Percentiles rank a stretch among this genome's conserved stretches.
phyloP scores from a whole-genome alignment of 1,139 yeast species.

The Pichia sp. region DNA sequence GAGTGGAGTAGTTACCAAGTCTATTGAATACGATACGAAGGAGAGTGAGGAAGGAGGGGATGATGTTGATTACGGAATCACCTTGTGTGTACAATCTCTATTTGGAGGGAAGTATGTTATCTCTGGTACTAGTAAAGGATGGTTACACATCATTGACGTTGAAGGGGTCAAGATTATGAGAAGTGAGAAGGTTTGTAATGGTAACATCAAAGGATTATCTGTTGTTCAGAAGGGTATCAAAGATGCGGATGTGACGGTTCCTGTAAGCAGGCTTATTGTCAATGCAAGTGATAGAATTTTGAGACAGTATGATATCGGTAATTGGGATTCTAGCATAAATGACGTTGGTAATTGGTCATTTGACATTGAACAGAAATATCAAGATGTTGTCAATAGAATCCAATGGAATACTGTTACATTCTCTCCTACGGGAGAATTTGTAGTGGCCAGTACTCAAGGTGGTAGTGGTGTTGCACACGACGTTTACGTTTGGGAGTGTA shows the following conservation, averaged over 20 bases:
- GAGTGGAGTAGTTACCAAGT: conserved; percentile 14
- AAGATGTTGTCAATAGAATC: conserved; percentile 80
- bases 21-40: neutral
- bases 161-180: conserved; percentile 32
- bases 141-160: conserved; percentile 47
- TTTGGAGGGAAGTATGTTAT: conserved; percentile 48
- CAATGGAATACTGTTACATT: conserved; percentile 86
- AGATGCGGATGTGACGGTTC: conserved; percentile 3
- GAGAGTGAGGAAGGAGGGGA: conserved; percentile 16
- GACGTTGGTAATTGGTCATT: conserved; percentile 40
- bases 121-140: conserved; percentile 78
- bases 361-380: conserved; percentile 75
- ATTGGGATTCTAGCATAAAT: conserved; percentile 10
- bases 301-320: conserved; percentile 48
- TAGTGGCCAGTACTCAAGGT: conserved; percentile 84
- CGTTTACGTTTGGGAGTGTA: conserved; percentile 88
- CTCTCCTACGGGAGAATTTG: conserved; percentile 73
- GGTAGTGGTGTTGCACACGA: conserved; percentile 84
- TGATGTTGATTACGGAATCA: conserved; percentile 15
- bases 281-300: conserved; percentile 81
- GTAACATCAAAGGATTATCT: conserved; percentile 66
- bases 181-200: conserved; percentile 50
- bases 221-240: conserved; percentile 43
- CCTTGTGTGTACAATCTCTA: conserved; percentile 28
- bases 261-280: conserved; percentile 40